These are phyloP conservation scores for Apiotrichum gracile DNA, from an alignment of 1,284 basidiomycete genomes.

Conservation along the genomic window DNA sequence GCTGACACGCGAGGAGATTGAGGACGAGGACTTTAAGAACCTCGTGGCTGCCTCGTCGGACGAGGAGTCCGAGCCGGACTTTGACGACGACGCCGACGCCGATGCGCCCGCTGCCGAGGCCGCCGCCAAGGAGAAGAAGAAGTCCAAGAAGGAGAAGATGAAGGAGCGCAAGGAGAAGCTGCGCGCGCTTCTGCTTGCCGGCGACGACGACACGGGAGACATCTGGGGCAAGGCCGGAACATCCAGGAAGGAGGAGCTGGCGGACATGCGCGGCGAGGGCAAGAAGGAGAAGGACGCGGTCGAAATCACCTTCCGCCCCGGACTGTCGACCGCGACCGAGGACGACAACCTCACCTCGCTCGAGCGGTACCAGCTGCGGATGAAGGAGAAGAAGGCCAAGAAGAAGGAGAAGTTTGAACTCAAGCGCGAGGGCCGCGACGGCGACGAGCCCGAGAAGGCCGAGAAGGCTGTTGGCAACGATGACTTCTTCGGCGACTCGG, in stretches of 20 bases:
- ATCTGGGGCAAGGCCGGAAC: slow-evolving; percentile 62
- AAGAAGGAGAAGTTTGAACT: slow-evolving; percentile 52
- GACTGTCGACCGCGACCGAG: slow-evolving; percentile 54
- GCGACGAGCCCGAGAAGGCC: slow-evolving; percentile 45
- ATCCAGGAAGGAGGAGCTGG: slow-evolving; percentile 22
- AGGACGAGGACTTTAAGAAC: slow-evolving; percentile 78
- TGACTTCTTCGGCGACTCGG: slow-evolving; percentile 63
- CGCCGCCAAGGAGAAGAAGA: slow-evolving; percentile 19
- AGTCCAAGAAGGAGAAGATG: slow-evolving; percentile 46
- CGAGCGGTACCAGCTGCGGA: slow-evolving; percentile 71
- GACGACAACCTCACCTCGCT: slow-evolving; percentile 70
- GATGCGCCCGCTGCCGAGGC: slow-evolving; percentile 17
- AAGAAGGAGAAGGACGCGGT: slow-evolving; percentile 54
- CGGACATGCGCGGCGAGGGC: slow-evolving; percentile 37
- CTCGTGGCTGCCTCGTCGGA: slow-evolving; percentile 71
- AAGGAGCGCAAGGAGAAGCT: slow-evolving; percentile 56
- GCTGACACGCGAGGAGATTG: slow-evolving; percentile 75
- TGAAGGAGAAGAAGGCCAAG: slow-evolving; percentile 75
- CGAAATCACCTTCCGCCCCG: slow-evolving; percentile 90
- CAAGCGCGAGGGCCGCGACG: slow-evolving; percentile 21
- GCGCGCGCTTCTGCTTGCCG: slow-evolving; percentile 64
- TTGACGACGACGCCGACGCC: slow-evolving; percentile 46
- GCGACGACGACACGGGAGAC: slow-evolving; percentile 52
- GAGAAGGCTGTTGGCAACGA: slow-evolving; percentile 47
- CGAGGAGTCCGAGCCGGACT: slow-evolving; percentile 47